Evolutionary conservation across 164 flowering plant species (phyloP).

Genomic region (Pachysandra terminalis): DNA sequence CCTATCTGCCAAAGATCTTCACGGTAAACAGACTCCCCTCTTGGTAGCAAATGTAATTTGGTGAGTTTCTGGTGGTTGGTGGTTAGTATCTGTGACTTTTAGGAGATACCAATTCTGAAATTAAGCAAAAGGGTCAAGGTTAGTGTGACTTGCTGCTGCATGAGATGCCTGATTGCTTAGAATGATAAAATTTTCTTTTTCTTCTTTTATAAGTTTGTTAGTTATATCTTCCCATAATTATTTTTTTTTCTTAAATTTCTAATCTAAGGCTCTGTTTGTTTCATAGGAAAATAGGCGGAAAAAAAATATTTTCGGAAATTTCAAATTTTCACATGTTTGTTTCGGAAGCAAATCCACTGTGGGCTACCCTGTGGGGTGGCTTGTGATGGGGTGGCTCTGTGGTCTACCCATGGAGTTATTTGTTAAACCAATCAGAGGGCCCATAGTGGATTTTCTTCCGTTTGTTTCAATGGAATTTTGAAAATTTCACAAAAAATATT

Average conservation of each 20-base stretch:
- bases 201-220: neutral
- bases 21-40: neutral
- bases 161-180: neutral
- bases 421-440: too few species aligned
- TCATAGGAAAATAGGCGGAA: too few species aligned
- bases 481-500: too few species aligned
- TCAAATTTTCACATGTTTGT: too few species aligned
- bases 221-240: neutral
- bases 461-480: too few species aligned
- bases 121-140: neutral
- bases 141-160: neutral
- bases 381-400: too few species aligned
- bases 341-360: too few species aligned
- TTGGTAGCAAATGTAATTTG: neutral
- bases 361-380: too few species aligned
- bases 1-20: constrained; percentile 1
- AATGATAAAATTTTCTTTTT: neutral
- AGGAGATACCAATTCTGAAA: neutral
- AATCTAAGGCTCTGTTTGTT: too few species aligned
- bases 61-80: neutral
- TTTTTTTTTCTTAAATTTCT: neutral
- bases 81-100: neutral
- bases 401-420: too few species aligned
- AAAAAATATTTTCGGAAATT: too few species aligned
- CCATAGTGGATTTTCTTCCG: too few species aligned